A percentile compares a stretch with the other conserved stretches of the same genome.
Evolutionary conservation across 139 green algal species (phyloP).

Genomic region (Haematococcus lacustris): DNA sequence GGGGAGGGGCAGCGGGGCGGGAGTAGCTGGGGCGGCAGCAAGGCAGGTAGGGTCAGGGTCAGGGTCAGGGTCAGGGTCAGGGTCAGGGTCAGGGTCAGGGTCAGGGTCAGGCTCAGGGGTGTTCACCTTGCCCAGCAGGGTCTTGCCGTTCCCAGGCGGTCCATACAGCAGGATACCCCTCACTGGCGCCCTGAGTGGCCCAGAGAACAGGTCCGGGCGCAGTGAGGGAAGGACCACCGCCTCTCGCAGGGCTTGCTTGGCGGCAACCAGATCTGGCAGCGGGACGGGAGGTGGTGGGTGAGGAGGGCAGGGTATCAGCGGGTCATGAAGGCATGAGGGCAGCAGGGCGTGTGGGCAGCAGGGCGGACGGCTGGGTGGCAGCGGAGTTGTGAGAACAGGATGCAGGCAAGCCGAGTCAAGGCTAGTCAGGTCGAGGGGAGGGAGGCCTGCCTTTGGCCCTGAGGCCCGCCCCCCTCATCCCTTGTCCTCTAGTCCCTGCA

Average conservation of each 20-base stretch:
- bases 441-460: neutral
- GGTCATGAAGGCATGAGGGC: too few species aligned
- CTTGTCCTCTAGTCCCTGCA: too few species aligned
- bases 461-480: neutral
- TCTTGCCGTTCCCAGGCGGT: constrained; percentile 83
- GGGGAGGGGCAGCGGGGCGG: too few species aligned
- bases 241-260: constrained; percentile 55
- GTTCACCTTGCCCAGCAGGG: constrained; percentile 52
- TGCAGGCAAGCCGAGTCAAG: too few species aligned
- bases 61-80: too few species aligned
- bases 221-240: constrained; percentile 73
- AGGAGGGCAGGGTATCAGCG: neutral
- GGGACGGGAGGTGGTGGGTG: neutral
- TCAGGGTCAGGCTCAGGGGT: too few species aligned
- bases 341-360: too few species aligned
- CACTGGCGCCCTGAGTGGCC: constrained; percentile 63
- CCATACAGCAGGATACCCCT: constrained; percentile 81
- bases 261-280: constrained; percentile 2
- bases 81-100: too few species aligned
- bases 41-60: too few species aligned
- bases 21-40: too few species aligned
- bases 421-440: neutral
- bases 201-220: constrained; percentile 45
- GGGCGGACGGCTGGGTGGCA: too few species aligned
- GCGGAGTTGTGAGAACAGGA: neutral